phyloP scores from a whole-genome alignment of 2,329 filamentous ascomycete species.

The Penicillium sp. region DNA sequence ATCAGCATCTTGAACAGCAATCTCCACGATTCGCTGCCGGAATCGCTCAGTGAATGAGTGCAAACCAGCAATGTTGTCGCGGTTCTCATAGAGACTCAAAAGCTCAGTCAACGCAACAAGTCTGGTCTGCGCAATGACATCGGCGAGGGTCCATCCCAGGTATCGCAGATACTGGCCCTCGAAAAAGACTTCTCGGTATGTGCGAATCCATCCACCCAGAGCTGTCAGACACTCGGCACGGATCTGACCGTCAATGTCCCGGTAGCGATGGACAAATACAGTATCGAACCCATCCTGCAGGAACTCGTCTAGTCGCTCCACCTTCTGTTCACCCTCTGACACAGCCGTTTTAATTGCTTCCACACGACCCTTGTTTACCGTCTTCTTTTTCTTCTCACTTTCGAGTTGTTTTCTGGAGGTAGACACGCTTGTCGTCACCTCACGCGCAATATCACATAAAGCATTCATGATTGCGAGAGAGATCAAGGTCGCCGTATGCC shows the following conservation, averaged over 20 bases:
- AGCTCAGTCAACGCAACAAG: conserved; percentile 87
- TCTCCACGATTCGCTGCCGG: conserved; percentile 81
- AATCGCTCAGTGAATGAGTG: conserved; percentile 94
- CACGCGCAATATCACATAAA: conserved; percentile 70
- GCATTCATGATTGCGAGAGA: conserved; percentile 76
- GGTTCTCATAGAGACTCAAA: conserved; percentile 72
- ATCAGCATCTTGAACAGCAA: conserved; percentile 84
- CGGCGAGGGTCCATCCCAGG: conserved; percentile 91
- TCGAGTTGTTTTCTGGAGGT: conserved; percentile 78
- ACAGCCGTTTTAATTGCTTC: conserved; percentile 71
- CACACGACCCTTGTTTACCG: conserved; percentile 75
- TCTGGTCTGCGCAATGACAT: conserved; percentile 70
- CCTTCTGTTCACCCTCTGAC: conserved; percentile 66
- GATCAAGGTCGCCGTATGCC: conserved; percentile 88
- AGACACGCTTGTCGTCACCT: conserved; percentile 69
- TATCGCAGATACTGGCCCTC: conserved; percentile 89
- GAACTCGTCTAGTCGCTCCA: conserved; percentile 67
- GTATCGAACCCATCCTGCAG: conserved; percentile 88
- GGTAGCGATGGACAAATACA: conserved; percentile 92
- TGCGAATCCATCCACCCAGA: conserved; percentile 83
- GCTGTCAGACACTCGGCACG: conserved; percentile 84
- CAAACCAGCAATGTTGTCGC: conserved; percentile 72
- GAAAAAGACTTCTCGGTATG: conserved; percentile 82
- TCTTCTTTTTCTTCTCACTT: conserved; percentile 68
- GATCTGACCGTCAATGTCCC: conserved; percentile 87